A percentile compares a stretch with the other conserved stretches of the same genome.
These are phyloP conservation scores for Isatis lusitanica DNA, from an alignment of 441 rosid species.

Conservation along the genomic window DNA sequence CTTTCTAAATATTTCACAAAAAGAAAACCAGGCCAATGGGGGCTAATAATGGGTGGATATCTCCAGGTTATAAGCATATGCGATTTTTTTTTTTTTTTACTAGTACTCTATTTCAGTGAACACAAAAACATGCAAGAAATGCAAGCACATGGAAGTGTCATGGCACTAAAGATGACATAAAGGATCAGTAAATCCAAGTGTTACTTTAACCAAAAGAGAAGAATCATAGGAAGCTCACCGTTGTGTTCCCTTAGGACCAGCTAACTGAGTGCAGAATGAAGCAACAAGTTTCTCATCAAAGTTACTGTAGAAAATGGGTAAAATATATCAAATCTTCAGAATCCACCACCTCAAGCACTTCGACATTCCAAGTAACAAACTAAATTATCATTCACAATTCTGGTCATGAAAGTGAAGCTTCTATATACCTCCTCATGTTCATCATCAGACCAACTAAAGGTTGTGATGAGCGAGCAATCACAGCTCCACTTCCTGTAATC, in stretches of 20 bases:
- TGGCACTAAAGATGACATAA: conserved; percentile 15
- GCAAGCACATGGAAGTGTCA: conserved; percentile 18
- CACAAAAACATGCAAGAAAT: conserved; percentile 19
- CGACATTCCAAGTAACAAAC: conserved; percentile 24
- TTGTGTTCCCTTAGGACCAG: conserved; percentile 48
- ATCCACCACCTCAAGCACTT: conserved; percentile 21
- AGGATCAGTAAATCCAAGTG: background rate
- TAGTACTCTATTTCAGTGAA: background rate
- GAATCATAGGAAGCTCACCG: conserved; percentile 49
- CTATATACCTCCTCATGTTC: conserved; percentile 89
- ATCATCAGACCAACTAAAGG: conserved; percentile 97
- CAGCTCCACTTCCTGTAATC: conserved; percentile 81
- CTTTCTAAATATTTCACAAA: conserved; percentile 9
- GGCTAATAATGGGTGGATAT: conserved; percentile 13
- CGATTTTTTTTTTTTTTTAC: conserved; percentile 2
- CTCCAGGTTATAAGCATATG: conserved; percentile 17
- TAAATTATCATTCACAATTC: conserved; percentile 20
- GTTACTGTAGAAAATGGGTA: conserved; percentile 54
- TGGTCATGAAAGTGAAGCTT: conserved; percentile 26
- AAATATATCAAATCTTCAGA: conserved; percentile 21
- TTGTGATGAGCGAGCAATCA: conserved; percentile 97
- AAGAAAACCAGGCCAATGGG: conserved; percentile 13
- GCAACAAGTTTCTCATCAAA: conserved; percentile 96
- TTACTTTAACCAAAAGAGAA: conserved; percentile 2
- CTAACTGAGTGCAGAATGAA: conserved; percentile 75